Base-by-base conservation (phyloP, 805 yeast genomes). In the Ogataea trehaloabstinens region DNA sequence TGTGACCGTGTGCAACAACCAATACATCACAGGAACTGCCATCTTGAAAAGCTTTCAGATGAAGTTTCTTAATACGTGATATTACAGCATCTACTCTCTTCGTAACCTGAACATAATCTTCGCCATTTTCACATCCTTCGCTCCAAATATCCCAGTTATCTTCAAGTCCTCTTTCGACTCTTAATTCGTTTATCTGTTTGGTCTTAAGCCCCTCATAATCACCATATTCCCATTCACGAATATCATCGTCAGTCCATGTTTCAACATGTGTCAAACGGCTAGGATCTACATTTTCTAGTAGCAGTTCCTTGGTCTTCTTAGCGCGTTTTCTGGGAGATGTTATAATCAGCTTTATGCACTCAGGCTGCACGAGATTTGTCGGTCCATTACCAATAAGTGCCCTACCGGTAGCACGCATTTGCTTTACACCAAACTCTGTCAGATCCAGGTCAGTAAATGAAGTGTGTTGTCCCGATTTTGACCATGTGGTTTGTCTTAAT, bases 201-300 rank as follows among this genome's bases (percentile, higher is more conserved):
- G 95, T 84, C 41, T 73, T 58, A 49, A 80, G 61, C 4, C 98
- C 98, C 68, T 91, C 98, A 61, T 91, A 91, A 56, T 86, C 93
- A 50, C 98, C 98, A 55, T 91, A 91, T 49, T 87, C 95, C 97
- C 97, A 91, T 64, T 91, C 98, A 51, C 93, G 75, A 35, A 89
- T 63, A 53, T 87, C 89, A 34, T 85, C 78, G 46, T 80, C 82
- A 15, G 71, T 71, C 41, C 67, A 63, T 31, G 73, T 53, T 6
- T 71, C 66, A 34, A 81, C 70, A 5, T 61, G 46, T 7, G 67
- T 46, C 42, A 64, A 69, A 13, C 68, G 63, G 19, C 66, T 68
- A 11, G 65, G 70, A 18, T 70, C 68, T 31, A 80, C 55, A 4
- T 66, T 56, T 41, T 73, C 76, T 30, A 84, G 61, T 13, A 89